Conservation (phyloP, 805 yeast genomes). For the Babjeviella inositovora region DNA sequence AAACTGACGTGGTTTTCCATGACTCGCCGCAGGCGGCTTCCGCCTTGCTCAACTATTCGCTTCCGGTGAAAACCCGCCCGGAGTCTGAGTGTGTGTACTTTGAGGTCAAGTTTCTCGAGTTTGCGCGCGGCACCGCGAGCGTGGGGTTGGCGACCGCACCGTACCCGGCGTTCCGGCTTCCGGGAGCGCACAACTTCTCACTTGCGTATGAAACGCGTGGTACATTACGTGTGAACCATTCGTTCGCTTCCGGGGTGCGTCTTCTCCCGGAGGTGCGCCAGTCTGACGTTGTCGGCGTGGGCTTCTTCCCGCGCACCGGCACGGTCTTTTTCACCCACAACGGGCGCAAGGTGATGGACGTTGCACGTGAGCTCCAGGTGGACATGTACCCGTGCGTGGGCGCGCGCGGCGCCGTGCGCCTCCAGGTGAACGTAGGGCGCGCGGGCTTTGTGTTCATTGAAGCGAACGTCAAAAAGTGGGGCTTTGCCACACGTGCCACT, state of each 20-base stretch:
- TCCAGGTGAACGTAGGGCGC: constrained; percentile 24
- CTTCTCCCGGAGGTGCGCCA: constrained; percentile 33
- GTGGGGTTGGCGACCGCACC: constrained; percentile 61
- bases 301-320: constrained; percentile 29
- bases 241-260: constrained; percentile 29
- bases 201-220: constrained; percentile 66
- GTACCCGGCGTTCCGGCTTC: constrained; percentile 59
- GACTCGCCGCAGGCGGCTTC: too few relatives aligned
- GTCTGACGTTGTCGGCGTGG: constrained; percentile 40
- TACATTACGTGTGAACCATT: constrained; percentile 47
- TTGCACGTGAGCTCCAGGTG: constrained; percentile 26
- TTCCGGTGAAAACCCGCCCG: too few relatives aligned
- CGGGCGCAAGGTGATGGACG: constrained; percentile 35
- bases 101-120: constrained; percentile 36
- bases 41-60: too few relatives aligned
- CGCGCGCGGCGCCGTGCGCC: constrained; percentile 23
- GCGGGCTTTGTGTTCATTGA: constrained; percentile 29
- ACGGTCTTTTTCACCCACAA: constrained; percentile 37
- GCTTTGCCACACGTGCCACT: constrained; percentile 30
- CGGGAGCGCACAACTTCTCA: constrained; percentile 58
- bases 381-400: constrained; percentile 42
- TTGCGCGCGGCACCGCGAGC: constrained; percentile 23
- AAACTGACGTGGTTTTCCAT: too few relatives aligned
- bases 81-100: too few relatives aligned
- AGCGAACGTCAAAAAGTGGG: constrained; percentile 37